A percentile compares a stretch with the other conserved stretches of the same genome.
phyloP scores from a whole-genome alignment of 768 basidiomycete genomes.

The Sporobolomyces phaffii region DNA sequence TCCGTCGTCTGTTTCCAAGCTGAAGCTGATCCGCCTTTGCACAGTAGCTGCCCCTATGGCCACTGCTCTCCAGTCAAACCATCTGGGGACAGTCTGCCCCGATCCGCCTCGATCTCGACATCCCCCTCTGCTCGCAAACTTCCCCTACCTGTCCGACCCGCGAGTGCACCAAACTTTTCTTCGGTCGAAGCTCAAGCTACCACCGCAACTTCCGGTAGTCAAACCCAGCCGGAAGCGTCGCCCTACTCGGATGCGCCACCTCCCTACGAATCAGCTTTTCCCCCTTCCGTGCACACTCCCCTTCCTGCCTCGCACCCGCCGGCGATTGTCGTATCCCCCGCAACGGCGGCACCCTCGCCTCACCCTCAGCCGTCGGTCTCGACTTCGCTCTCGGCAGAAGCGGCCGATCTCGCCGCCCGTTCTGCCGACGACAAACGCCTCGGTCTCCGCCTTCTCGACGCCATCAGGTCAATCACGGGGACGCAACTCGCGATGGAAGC shows the following conservation, averaged over 20 bases:
- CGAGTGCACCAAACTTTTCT: neutral
- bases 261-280: slow-evolving; percentile 18
- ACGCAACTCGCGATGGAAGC: slow-evolving; percentile 15
- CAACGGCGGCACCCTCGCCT: neutral
- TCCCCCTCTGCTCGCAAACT: neutral
- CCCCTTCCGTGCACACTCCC: neutral
- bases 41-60: neutral
- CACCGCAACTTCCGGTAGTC: too few species aligned
- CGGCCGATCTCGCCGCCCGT: slow-evolving; percentile 2
- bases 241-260: neutral
- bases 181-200: too few species aligned
- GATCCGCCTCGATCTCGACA: neutral
- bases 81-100: neutral
- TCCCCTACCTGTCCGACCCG: neutral
- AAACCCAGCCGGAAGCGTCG: too few species aligned
- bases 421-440: slow-evolving; percentile 10
- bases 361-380: neutral
- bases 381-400: neutral
- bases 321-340: slow-evolving; percentile 3
- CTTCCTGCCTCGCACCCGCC: neutral
- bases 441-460: slow-evolving; percentile 3
- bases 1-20: too few species aligned
- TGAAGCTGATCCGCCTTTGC: too few species aligned
- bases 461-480: slow-evolving; percentile 6
- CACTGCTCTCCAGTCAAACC: neutral